These are phyloP conservation scores for Malassezia slooffiae DNA, from an alignment of 1,284 basidiomycete genomes.

Conservation along the genomic window DNA sequence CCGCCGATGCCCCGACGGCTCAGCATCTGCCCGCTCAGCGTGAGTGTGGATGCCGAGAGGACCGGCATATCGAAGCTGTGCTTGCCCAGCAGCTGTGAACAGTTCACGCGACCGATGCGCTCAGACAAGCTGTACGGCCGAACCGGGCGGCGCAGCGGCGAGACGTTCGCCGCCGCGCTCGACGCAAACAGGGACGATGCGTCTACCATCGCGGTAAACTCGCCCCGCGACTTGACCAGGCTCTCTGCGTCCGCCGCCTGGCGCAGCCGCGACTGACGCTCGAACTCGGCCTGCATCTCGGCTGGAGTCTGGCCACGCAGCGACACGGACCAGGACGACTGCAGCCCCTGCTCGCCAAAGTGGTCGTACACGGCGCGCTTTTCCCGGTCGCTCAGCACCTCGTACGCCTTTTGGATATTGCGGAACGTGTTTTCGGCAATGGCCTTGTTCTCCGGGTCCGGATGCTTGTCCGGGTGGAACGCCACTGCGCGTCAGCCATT, in stretches of 20 bases:
- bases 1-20: constrained; percentile 48
- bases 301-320: constrained; percentile 50
- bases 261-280: constrained; percentile 49
- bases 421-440: constrained; percentile 60
- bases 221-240: constrained; percentile 52
- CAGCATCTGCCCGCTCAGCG: constrained; percentile 47
- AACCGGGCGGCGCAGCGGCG: constrained; percentile 61
- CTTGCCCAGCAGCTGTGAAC: constrained; percentile 35
- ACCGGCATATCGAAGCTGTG: constrained; percentile 39
- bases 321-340: constrained; percentile 50
- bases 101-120: constrained; percentile 21
- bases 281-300: constrained; percentile 54
- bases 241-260: constrained; percentile 51
- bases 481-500: constrained; percentile 48
- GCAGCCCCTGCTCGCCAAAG: constrained; percentile 57
- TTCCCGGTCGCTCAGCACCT: constrained; percentile 61
- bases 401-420: constrained; percentile 65
- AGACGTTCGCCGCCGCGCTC: constrained; percentile 24
- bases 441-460: constrained; percentile 54
- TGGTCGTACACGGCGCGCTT: constrained; percentile 66
- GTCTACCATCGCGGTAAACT: constrained; percentile 39
- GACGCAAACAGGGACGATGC: constrained; percentile 35
- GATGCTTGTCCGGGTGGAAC: constrained; percentile 76
- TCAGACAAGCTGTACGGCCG: constrained; percentile 54
- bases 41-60: constrained; percentile 19